These are phyloP conservation scores for Melocanna baccifera DNA, from an alignment of 176 grass and related monocot species.

Conservation along the genomic window DNA sequence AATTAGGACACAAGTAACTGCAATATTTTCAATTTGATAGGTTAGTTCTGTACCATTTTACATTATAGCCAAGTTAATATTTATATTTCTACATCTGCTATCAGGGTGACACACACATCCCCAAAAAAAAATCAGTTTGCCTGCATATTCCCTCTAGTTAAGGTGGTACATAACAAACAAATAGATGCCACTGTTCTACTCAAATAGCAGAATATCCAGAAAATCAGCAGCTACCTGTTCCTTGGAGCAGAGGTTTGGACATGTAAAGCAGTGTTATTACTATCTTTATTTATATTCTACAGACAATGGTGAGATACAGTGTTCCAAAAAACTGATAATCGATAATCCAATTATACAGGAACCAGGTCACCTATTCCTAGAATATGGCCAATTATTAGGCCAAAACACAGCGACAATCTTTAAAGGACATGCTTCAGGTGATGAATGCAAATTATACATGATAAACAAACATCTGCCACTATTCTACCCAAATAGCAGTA, in stretches of 20 bases:
- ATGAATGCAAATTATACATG: background rate
- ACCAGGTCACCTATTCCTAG: background rate
- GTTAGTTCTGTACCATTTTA: too few species aligned
- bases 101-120: too few species aligned
- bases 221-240: constrained; percentile 43
- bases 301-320: background rate
- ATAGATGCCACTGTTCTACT: background rate
- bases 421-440: background rate
- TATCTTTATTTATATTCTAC: background rate
- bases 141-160: background rate
- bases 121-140: too few species aligned
- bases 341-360: background rate
- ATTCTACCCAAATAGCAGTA: background rate
- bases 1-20: too few species aligned
- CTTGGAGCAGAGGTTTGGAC: constrained; percentile 60
- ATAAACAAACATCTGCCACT: background rate
- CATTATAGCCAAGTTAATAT: too few species aligned
- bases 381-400: background rate
- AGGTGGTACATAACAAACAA: background rate
- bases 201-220: background rate
- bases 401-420: background rate
- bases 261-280: background rate
- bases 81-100: too few species aligned
- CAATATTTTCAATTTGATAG: too few species aligned
- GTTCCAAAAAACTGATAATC: background rate